Base-by-base conservation (phyloP, 768 basidiomycete species). In the Sporobolomyces phaffii region DNA sequence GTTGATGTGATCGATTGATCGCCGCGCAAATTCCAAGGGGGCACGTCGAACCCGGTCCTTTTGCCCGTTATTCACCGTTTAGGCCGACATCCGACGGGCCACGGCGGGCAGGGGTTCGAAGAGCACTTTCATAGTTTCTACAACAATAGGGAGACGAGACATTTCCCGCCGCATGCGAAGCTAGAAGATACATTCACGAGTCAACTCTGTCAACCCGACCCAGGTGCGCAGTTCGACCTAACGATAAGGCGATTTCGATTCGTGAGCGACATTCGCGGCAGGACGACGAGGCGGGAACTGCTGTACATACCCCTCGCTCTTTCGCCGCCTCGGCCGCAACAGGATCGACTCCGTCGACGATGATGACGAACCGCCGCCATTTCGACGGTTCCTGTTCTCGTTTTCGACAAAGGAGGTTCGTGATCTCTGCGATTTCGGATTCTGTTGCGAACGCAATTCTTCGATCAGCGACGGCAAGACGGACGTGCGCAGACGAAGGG, bases 361-460 rank as follows among this genome's bases (percentile, higher is more conserved):
- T 60, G 9, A 65, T 14, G 33, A 69, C 47, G 11, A 57, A 69
- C 33, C 68, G 53, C 20, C 68, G 53, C 34, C 34, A 61, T 13
- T 6, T 26, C 22, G 33, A 15, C 28, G 62, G 54, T 9, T 61
- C n/a, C 20, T 24, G 5, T 15, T 28, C 36, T 22, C 68, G 59
- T 41, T 29, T 26, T 20, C 33, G 34, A 8, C 17, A 22, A 20
- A 61, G n/a, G 34, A 56, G 33, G 1, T 11, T 18, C 5, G 36
- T 20, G 53, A 64, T 58, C 34, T 69, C 68, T 2, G 20, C 36
- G 6, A 51, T 34, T 40, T 64, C 68, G 18, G n/a, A 18, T 3
- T 50, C 62, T 64, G 38, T 40, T 20, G 44, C 44, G 44, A 45
- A n/a, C n/a, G 4, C 13, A 40, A 29, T 1, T 17, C n/a, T 9